Evolutionary conservation across 257 asterid species (phyloP).

Genomic region (Dorcoceras hygrometricum): DNA sequence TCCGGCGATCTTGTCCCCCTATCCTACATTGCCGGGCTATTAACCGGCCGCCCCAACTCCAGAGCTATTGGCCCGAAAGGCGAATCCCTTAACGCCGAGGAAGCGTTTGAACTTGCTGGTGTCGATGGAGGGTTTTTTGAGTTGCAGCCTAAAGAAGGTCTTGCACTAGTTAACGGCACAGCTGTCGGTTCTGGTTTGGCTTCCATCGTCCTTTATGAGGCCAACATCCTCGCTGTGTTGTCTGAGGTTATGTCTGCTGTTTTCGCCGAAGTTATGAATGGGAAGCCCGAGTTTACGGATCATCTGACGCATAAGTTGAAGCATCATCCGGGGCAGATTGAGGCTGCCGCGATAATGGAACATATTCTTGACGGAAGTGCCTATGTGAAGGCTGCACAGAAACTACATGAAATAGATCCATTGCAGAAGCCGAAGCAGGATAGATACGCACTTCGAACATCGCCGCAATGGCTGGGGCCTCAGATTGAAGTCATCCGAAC

Average conservation of each 20-base stretch:
- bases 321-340: slow-evolving; percentile 61
- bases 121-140: slow-evolving; percentile 43
- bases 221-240: slow-evolving; percentile 38
- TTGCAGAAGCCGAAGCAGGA: slow-evolving; percentile 55
- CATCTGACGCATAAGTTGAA: slow-evolving; percentile 51
- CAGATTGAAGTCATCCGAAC: slow-evolving; percentile 53
- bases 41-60: slow-evolving; percentile 56
- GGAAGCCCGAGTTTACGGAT: slow-evolving; percentile 54
- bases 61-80: slow-evolving; percentile 44
- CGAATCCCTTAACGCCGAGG: slow-evolving; percentile 31
- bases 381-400: slow-evolving; percentile 43
- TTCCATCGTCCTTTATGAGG: slow-evolving; percentile 44
- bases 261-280: slow-evolving; percentile 58
- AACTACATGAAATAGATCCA: slow-evolving; percentile 48
- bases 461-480: slow-evolving; percentile 62
- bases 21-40: slow-evolving; percentile 58
- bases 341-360: slow-evolving; percentile 63
- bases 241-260: slow-evolving; percentile 51
- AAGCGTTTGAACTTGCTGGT: slow-evolving; percentile 48
- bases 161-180: slow-evolving; percentile 56
- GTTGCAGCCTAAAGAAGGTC: slow-evolving; percentile 57
- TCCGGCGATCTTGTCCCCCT: slow-evolving; percentile 59
- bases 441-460: slow-evolving; percentile 50
- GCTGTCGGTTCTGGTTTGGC: slow-evolving; percentile 63
- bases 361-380: slow-evolving; percentile 52